A percentile compares a stretch with the other conserved stretches of the same genome.
These are phyloP conservation scores for Shiraia bambusicola DNA, from an alignment of 2,329 filamentous ascomycete species.

Conservation along the genomic window DNA sequence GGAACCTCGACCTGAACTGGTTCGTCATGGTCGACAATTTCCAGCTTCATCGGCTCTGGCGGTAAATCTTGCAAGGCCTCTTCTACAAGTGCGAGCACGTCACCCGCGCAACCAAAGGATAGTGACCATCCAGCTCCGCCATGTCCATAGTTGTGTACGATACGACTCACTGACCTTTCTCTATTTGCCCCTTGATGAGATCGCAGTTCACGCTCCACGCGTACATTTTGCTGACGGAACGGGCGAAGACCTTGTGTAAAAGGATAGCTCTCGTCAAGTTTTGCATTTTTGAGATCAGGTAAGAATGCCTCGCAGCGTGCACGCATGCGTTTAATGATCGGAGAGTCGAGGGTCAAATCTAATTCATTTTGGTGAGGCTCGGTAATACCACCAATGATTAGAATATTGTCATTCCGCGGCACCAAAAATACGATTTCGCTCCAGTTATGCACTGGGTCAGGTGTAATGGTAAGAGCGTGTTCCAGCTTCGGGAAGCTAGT, in stretches of 20 bases:
- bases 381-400: slow-evolving; percentile 40
- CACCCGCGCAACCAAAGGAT: slow-evolving; percentile 3
- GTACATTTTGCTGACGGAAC: slow-evolving; percentile 45
- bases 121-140: slow-evolving; percentile 47
- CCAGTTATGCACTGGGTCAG: slow-evolving; percentile 37
- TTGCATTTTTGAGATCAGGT: slow-evolving; percentile 45
- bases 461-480: slow-evolving; percentile 46
- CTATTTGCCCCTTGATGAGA: neutral
- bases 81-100: slow-evolving; percentile 2
- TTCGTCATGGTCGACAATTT: neutral
- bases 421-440: slow-evolving; percentile 50
- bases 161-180: slow-evolving; percentile 21
- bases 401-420: slow-evolving; percentile 49
- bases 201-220: slow-evolving; percentile 47
- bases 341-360: slow-evolving; percentile 45
- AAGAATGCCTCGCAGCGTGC: slow-evolving; percentile 48
- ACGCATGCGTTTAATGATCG: slow-evolving; percentile 48
- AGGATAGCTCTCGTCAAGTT: slow-evolving; percentile 46
- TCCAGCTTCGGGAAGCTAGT: slow-evolving; percentile 46
- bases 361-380: slow-evolving; percentile 17
- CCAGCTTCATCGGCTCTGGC: neutral
- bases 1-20: too few species aligned
- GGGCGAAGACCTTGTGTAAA: slow-evolving; percentile 49
- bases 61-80: neutral
- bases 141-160: slow-evolving; percentile 51